phyloP scores from a whole-genome alignment of 2,329 filamentous ascomycete genomes.

The Plenodomus lindquistii region DNA sequence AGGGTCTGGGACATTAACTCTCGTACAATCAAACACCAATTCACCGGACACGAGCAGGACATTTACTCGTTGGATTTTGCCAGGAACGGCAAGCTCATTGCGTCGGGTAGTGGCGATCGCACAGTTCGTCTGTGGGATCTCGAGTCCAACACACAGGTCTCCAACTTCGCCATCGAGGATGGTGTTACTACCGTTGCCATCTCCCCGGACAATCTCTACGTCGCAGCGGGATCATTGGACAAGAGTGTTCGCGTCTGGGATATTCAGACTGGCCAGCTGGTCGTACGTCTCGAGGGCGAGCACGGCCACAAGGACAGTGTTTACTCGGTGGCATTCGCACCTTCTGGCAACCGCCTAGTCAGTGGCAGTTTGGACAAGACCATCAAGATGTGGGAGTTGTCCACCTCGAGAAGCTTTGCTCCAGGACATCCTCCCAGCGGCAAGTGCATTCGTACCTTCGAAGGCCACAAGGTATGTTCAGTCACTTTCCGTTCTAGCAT shows the following conservation, averaged over 20 bases:
- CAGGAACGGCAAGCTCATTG: slow-evolving; percentile 89
- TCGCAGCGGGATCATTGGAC: slow-evolving; percentile 92
- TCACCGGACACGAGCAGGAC: slow-evolving; percentile 96
- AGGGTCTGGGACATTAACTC: slow-evolving; percentile 92
- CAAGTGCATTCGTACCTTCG: slow-evolving; percentile 94
- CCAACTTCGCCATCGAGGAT: slow-evolving; percentile 91
- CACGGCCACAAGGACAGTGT: slow-evolving; percentile 97
- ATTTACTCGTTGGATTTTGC: slow-evolving; percentile 98
- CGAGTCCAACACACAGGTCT: slow-evolving; percentile 76
- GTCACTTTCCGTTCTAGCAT: not conserved
- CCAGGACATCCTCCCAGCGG: slow-evolving; percentile 77
- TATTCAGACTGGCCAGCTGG: slow-evolving; percentile 78
- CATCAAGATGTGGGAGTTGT: slow-evolving; percentile 99
- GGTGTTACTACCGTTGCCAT: slow-evolving; percentile 97
- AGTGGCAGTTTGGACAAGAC: slow-evolving; percentile 96
- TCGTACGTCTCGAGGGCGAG: slow-evolving; percentile 89
- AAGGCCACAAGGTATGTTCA: slow-evolving; percentile 74
- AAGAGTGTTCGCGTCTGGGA: slow-evolving; percentile 99
- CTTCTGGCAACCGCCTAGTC: slow-evolving; percentile 88
- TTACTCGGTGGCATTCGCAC: slow-evolving; percentile 94
- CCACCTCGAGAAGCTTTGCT: slow-evolving; percentile 68
- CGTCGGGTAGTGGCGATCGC: slow-evolving; percentile 91
- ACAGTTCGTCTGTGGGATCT: slow-evolving; percentile 98
- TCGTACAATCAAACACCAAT: slow-evolving; percentile 85
- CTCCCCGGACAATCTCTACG: slow-evolving; percentile 90